phyloP scores from a whole-genome alignment of 1,139 yeast species.

The Kluyveromyces sp. region DNA sequence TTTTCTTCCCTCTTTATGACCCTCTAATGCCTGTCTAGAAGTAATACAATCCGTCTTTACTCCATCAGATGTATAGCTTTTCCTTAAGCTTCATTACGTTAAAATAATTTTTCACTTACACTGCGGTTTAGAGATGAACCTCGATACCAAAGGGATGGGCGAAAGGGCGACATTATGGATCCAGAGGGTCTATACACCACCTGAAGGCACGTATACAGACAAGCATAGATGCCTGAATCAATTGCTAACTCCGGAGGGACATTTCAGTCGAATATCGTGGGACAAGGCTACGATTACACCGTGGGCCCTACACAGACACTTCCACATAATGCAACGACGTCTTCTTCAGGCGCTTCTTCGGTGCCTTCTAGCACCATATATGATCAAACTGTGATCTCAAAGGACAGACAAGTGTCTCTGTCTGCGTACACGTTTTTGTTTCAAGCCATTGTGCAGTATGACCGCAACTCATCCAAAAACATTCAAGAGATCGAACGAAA shows the following conservation, averaged over 20 bases:
- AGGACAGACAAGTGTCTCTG: conserved; percentile 32
- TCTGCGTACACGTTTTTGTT: conserved; percentile 29
- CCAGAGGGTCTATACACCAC: too few species aligned
- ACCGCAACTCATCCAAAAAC: conserved; percentile 23
- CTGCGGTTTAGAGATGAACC: not conserved
- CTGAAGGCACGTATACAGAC: not conserved
- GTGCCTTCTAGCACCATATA: conserved; percentile 20
- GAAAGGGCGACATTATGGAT: too few species aligned
- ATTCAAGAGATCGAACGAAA: conserved; percentile 54
- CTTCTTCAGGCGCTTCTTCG: not conserved
- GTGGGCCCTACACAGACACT: conserved; percentile 23
- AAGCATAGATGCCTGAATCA: conserved; percentile 1
- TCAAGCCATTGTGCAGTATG: conserved; percentile 26
- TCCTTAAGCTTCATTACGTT: too few species aligned
- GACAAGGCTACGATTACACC: conserved; percentile 20
- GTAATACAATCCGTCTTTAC: not conserved
- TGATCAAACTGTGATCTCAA: conserved; percentile 23
- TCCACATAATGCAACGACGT: conserved; percentile 13
- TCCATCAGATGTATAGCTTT: too few species aligned
- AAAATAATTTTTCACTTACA: not conserved
- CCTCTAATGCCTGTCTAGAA: too few species aligned
- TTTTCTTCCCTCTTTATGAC: not conserved
- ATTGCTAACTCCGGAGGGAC: conserved; percentile 7
- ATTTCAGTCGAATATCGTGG: not conserved
- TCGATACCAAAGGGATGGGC: too few species aligned